phyloP scores from a whole-genome alignment of 495 filamentous ascomycete genomes.

The Tricharina praecox region DNA sequence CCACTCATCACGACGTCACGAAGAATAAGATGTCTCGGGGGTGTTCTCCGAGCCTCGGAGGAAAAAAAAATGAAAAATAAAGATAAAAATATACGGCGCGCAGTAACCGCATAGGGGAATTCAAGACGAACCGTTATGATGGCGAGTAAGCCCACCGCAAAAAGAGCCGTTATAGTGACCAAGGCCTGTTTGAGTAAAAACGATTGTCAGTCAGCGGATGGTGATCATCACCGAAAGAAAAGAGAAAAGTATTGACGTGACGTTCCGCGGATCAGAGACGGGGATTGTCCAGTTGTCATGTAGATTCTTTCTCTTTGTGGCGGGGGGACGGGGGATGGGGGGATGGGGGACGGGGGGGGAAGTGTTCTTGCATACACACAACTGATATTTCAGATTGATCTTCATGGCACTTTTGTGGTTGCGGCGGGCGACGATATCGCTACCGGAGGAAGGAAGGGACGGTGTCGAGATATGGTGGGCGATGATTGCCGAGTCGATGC shows the following conservation, averaged over 20 bases:
- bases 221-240: too few relatives aligned
- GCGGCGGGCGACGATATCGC: not conserved
- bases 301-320: not conserved
- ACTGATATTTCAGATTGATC: constrained; percentile 11
- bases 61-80: too few relatives aligned
- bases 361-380: constrained; percentile 6
- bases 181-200: too few relatives aligned
- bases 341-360: not conserved
- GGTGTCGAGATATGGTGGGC: not conserved
- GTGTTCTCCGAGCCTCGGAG: too few relatives aligned
- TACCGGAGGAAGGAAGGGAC: not conserved
- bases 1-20: too few relatives aligned
- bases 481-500: not conserved
- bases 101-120: too few relatives aligned
- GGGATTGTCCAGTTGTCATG: too few relatives aligned
- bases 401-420: constrained; percentile 3
- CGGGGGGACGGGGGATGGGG: not conserved
- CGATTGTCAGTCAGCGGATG: too few relatives aligned
- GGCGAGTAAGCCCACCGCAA: constrained; percentile 43
- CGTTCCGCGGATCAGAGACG: too few relatives aligned
- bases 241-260: too few relatives aligned
- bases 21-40: too few relatives aligned
- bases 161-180: constrained; percentile 41
- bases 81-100: too few relatives aligned
- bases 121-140: constrained; percentile 42